phyloP scores from a whole-genome alignment of 1,284 basidiomycete genomes.

The Cryptococcus wingfieldii region DNA sequence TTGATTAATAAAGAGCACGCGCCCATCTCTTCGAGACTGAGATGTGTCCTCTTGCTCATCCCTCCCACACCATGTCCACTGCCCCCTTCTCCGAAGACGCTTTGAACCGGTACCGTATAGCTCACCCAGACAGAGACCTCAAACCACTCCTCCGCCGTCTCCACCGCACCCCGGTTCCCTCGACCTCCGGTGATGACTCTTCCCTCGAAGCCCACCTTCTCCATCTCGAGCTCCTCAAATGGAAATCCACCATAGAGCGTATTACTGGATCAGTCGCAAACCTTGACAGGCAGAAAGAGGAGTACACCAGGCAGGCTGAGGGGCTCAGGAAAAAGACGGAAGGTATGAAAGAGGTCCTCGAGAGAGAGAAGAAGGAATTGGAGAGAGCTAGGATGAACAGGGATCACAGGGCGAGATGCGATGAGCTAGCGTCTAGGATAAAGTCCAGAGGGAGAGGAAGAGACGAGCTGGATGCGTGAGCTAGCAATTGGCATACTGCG shows the following conservation, averaged over 20 bases:
- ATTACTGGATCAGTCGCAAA: conserved; percentile 29
- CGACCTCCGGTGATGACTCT: neutral
- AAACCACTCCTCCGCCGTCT: conserved; percentile 33
- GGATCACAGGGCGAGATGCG: conserved; percentile 37
- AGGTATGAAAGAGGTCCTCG: conserved; percentile 13
- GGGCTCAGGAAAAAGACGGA: conserved; percentile 17
- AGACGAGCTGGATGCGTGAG: conserved; percentile 41
- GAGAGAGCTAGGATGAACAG: conserved; percentile 23
- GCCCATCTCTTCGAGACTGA: no score
- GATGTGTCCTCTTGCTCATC: no score
- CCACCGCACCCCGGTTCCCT: conserved; percentile 14
- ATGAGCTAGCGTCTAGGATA: conserved; percentile 38
- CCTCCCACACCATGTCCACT: neutral
- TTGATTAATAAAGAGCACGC: neutral
- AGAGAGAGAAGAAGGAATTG: conserved; percentile 31
- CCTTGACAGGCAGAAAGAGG: conserved; percentile 29
- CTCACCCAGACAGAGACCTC: conserved; percentile 38
- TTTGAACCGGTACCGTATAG: conserved; percentile 39
- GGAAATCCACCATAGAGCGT: conserved; percentile 33
- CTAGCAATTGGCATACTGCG: neutral
- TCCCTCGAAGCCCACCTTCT: neutral
- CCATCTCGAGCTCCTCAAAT: conserved; percentile 30
- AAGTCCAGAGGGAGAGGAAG: conserved; percentile 25
- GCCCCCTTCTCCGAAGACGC: conserved; percentile 19
- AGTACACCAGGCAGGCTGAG: conserved; percentile 20